Evolutionary conservation across 176 grass and related monocot genomes (phyloP), one percentile per base, ranked within the genome.

Genomic region (Metroxylon sagu): DNA sequence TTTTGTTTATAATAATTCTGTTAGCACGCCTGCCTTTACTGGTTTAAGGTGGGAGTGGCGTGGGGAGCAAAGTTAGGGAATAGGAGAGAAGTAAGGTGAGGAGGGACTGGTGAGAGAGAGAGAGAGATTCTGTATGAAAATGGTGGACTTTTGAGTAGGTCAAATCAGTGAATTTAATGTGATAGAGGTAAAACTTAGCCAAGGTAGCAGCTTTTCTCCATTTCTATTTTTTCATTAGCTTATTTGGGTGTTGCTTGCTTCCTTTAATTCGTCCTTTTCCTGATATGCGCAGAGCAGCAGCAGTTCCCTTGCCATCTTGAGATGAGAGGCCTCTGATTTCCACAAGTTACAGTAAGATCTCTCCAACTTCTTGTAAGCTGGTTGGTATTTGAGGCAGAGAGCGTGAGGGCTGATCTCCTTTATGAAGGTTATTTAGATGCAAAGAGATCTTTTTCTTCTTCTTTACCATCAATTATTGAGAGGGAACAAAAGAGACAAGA

Each of bases 131-230:
- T 50, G 51, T 64, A 59, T 54, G 26, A 69, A 61, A 57, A 53
- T 48, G 56, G 66, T 86, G 54, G 74, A 76, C 73, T 84, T 84
- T 88, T 79, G 66, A 84, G 66, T 79, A 77, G 79, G 83, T 87
- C 83, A 84, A 83, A 81, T 89, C 80, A 70, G 50, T 73, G 56
- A 64, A 71, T 78, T 73, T 75, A 82, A 89, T 83, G 69, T 16
- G 84, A 80, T 76, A 74, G 76, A 68, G 65, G 61, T 68, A 62
- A 17, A 27, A 59, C 15, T 59, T 59, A 23, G 10, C 10, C 66
- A 54, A 68, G 65, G 51, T 55, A 77, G 66, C 69, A 52, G 71
- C 48, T 64, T 82, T 43, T 29, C 12, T 14, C 10, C 12, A 23
- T 23, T 83, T 83, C 14, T 51, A 27, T 17, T 15, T 49, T 49